Evolutionary conservation across 1,284 basidiomycete species (phyloP).

Genomic region (Papiliotrema fonsecae): DNA sequence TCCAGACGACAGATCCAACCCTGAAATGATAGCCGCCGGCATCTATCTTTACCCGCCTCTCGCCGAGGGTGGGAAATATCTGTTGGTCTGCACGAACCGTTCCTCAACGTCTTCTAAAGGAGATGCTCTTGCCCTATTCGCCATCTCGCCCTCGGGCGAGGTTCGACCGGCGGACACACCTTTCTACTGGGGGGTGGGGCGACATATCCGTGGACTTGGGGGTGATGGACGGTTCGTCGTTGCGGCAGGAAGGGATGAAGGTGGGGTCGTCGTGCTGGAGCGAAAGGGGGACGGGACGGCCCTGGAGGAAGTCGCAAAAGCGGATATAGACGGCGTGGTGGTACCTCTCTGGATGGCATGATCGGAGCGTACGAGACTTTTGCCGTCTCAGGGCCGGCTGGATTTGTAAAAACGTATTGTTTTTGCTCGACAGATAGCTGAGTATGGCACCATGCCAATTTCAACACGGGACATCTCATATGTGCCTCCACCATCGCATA

Average conservation of each 20-base stretch:
- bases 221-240: slow-evolving; percentile 13
- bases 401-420: no score
- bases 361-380: no score
- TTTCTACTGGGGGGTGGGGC: slow-evolving; percentile 12
- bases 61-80: neutral
- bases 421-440: no score
- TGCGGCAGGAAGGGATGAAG: slow-evolving; percentile 16
- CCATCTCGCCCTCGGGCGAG: slow-evolving; percentile 13
- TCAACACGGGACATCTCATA: no score
- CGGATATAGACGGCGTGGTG: slow-evolving; percentile 12
- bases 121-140: slow-evolving; percentile 22
- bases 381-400: no score
- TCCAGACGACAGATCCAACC: slow-evolving; percentile 8
- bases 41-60: slow-evolving; percentile 18
- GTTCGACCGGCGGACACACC: slow-evolving; percentile 10
- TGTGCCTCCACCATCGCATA: no score
- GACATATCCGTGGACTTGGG: slow-evolving; percentile 17
- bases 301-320: slow-evolving; percentile 14
- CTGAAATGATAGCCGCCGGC: slow-evolving; percentile 14
- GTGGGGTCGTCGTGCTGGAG: slow-evolving; percentile 17
- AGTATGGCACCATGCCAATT: no score
- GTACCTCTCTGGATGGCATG: slow-evolving; percentile 15
- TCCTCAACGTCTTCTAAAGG: slow-evolving; percentile 12
- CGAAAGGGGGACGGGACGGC: slow-evolving; percentile 11
- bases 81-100: slow-evolving; percentile 21